Evolutionary conservation across 2,329 filamentous ascomycete genomes (phyloP).

Genomic region (Monascus ruber): DNA sequence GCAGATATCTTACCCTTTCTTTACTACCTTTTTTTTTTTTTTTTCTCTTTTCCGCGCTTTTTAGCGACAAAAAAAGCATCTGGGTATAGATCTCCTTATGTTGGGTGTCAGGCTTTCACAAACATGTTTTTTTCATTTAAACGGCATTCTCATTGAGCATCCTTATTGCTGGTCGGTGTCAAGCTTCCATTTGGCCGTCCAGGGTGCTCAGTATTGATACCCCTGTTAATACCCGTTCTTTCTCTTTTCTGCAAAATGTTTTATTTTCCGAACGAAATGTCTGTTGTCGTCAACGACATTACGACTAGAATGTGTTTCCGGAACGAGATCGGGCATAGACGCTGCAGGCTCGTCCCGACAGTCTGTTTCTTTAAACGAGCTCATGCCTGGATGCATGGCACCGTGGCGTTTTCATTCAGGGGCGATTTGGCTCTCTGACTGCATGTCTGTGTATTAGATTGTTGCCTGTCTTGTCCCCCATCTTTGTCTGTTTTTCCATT

Average conservation of each 20-base stretch:
- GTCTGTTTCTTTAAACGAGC: background rate
- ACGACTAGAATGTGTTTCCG: background rate
- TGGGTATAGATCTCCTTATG: too few species aligned
- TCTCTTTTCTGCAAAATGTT: background rate
- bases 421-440: background rate
- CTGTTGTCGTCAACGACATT: too few species aligned
- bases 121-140: constrained; percentile 1
- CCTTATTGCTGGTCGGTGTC: too few species aligned
- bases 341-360: background rate
- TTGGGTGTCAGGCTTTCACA: too few species aligned
- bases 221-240: background rate
- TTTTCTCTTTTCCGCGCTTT: constrained; percentile 1
- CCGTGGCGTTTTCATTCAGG: constrained; percentile 2
- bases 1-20: constrained; percentile 1
- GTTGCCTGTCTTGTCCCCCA: constrained; percentile 4
- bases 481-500: constrained; percentile 10
- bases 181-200: too few species aligned
- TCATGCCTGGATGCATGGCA: constrained; percentile 13
- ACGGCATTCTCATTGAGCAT: too few species aligned
- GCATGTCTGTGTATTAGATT: constrained; percentile 11
- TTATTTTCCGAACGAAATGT: background rate
- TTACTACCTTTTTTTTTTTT: constrained; percentile 1
- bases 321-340: background rate
- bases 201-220: too few species aligned
- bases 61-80: too few species aligned